Percentiles rank a stretch among this genome's conserved stretches.
These are phyloP conservation scores for Friedmanniomyces endolithicus DNA, from an alignment of 495 filamentous ascomycete species.

Conservation along the genomic window DNA sequence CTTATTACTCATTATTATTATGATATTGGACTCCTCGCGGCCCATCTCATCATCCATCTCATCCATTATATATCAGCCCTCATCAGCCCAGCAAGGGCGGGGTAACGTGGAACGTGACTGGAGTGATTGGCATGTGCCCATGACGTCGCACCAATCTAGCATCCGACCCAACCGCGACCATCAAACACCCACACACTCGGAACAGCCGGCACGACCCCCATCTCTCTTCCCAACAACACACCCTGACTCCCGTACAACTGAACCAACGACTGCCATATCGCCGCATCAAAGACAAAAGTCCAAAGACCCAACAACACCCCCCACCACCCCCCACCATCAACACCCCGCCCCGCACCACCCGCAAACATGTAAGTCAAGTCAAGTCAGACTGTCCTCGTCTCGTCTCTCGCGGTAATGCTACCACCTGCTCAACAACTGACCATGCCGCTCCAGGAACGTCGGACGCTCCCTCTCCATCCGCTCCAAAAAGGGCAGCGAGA, in stretches of 20 bases:
- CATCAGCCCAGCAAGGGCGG: not conserved
- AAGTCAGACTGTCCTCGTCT: not conserved
- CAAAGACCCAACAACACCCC: not conserved
- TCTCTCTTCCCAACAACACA: too few relatives aligned
- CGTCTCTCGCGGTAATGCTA: too few relatives aligned
- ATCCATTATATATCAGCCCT: too few relatives aligned
- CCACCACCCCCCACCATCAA: not conserved
- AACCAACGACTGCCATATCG: too few relatives aligned
- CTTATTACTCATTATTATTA: too few relatives aligned
- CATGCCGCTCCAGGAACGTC: conserved; percentile 5
- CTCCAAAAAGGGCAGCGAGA: conserved; percentile 28
- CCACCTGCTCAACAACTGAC: not conserved
- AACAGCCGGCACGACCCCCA: too few relatives aligned
- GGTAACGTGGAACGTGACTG: not conserved
- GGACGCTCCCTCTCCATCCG: conserved; percentile 32
- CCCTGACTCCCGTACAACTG: too few relatives aligned
- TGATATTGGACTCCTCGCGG: too few relatives aligned
- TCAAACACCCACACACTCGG: too few relatives aligned
- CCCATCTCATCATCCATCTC: too few relatives aligned
- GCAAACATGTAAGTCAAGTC: not conserved
- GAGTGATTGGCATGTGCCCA: not conserved
- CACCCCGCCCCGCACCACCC: not conserved
- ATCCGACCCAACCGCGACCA: not conserved
- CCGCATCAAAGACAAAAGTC: too few relatives aligned
- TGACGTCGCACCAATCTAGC: too few relatives aligned